Evolutionary conservation across 345 rosid genomes (phyloP), one percentile per base, ranked within the genome.

Genomic region (Draba incana): DNA sequence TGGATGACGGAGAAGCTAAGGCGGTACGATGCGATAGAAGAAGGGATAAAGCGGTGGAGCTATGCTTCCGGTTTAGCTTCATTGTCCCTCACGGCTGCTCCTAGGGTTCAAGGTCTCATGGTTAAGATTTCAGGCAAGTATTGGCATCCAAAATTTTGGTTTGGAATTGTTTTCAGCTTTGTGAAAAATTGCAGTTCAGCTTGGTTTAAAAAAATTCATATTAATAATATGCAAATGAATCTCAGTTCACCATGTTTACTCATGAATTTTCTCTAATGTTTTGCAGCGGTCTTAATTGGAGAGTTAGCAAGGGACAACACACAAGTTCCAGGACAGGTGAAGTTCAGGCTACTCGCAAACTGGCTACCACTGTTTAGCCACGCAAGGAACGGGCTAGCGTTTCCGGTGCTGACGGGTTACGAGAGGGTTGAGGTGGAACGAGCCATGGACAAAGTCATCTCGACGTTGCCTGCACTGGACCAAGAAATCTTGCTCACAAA

Each of bases 1-100:
- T 86, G 96, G 90, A 57, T 86, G 43, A 76, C 92, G 0, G 67
- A 75, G 67, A 92, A 83, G 56, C 81, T 88, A 16, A 79, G 81
- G 69, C 78, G 55, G 51, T 85, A 83, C 14, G 90, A 83, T 23
- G 85, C 72, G 13, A 74, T 81, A 45, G 83, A 82, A 0, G 89
- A 91, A 71, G 92, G 91, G 8, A 51, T 88, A 71, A 76, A 79
- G 41, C 86, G 87, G 24, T 88, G 96, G 96, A 87, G 93, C 49
- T 83, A 52, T 25, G 88, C 90, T 9, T 83, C 89, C 0, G 80
- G 64, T 75, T 75, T 91, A 64, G 92, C 93, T 54, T 80, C 90
- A 43, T 72, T 81, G 25, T 75, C 89, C 16, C 87, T 87, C 63
- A 64, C 75, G 6, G 82, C 85, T 30, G 83, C 78, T 64, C 86